Percentiles rank a stretch among this genome's conserved stretches.
Evolutionary conservation across 208 protist species (phyloP).

Genomic region (Crithidia thermophila): DNA sequence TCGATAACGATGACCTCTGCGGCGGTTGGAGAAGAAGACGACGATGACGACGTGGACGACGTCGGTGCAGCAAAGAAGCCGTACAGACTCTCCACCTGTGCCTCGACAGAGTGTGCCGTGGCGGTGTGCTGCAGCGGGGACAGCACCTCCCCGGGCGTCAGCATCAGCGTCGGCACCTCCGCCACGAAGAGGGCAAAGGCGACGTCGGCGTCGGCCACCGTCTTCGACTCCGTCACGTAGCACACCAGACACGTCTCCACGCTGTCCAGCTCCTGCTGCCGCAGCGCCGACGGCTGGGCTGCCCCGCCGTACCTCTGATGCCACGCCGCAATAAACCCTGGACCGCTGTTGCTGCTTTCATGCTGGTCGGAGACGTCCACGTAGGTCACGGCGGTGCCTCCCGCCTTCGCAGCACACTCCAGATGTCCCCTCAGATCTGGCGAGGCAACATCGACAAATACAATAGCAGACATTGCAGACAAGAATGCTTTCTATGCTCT

Average conservation of each 20-base stretch:
- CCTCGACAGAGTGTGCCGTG: not conserved
- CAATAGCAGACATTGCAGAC: constrained; percentile 10
- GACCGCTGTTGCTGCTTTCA: not conserved
- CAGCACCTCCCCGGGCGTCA: constrained; percentile 35
- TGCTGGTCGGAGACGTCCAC: constrained; percentile 6
- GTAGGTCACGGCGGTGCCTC: constrained; percentile 10
- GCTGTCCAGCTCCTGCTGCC: constrained; percentile 19
- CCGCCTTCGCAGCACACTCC: constrained; percentile 5
- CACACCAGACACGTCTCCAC: constrained; percentile 40
- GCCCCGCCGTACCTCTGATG: constrained; percentile 14
- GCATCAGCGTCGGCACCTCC: constrained; percentile 47
- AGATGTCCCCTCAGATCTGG: not conserved
- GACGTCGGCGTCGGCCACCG: constrained; percentile 56
- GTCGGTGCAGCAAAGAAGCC: constrained; percentile 33
- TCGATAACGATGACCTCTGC: constrained; percentile 80
- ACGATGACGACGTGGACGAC: constrained; percentile 5
- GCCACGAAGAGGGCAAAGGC: constrained; percentile 64
- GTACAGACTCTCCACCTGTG: constrained; percentile 3
- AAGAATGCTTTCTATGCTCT: not conserved
- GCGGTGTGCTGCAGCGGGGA: constrained; percentile 39
- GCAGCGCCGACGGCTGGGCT: not conserved
- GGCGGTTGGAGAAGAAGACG: too few relatives aligned
- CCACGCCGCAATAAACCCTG: constrained; percentile 25
- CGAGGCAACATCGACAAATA: constrained; percentile 22
- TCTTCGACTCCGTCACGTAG: constrained; percentile 67